Evolutionary conservation across 768 basidiomycete genomes (phyloP).

Genomic region (Termitomyces sp.): DNA sequence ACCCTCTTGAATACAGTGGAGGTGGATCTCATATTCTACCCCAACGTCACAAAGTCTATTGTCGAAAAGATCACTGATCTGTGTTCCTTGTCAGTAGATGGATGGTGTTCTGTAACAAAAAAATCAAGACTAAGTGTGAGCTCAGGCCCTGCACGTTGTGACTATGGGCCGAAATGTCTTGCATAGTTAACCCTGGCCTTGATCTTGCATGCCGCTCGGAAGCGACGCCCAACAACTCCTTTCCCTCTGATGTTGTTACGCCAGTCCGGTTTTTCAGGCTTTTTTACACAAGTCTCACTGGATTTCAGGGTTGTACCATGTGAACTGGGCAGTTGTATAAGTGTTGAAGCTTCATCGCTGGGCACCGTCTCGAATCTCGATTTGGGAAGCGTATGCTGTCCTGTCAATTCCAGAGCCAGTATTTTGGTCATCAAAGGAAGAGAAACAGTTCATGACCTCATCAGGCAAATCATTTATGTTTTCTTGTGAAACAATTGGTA

Average conservation of each 20-base stretch:
- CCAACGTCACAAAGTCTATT: constrained; percentile 50
- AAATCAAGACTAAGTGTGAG: constrained; percentile 58
- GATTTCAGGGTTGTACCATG: constrained; percentile 58
- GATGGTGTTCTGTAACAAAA: constrained; percentile 69
- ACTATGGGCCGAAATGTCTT: not conserved
- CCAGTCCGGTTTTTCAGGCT: constrained; percentile 8
- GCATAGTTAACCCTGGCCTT: constrained; percentile 66
- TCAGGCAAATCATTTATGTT: no score
- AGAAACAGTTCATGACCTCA: constrained; percentile 4
- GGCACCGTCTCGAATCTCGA: constrained; percentile 60
- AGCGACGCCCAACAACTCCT: constrained; percentile 66
- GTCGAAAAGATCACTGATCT: constrained; percentile 78
- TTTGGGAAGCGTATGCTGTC: constrained; percentile 60
- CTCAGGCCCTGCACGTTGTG: constrained; percentile 1
- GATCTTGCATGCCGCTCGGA: constrained; percentile 75
- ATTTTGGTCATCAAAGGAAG: not conserved
- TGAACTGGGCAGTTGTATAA: constrained; percentile 62
- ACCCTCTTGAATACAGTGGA: constrained; percentile 66
- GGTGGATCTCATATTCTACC: constrained; percentile 65
- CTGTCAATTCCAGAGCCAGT: constrained; percentile 56
- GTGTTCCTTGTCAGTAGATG: constrained; percentile 56
- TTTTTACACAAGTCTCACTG: not conserved
- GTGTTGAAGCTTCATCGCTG: constrained; percentile 49
- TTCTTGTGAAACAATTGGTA: no score
- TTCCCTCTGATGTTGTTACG: constrained; percentile 61